phyloP scores from a whole-genome alignment of 192 early-diverging fungal genomes.

The Coemansia asiatica region DNA sequence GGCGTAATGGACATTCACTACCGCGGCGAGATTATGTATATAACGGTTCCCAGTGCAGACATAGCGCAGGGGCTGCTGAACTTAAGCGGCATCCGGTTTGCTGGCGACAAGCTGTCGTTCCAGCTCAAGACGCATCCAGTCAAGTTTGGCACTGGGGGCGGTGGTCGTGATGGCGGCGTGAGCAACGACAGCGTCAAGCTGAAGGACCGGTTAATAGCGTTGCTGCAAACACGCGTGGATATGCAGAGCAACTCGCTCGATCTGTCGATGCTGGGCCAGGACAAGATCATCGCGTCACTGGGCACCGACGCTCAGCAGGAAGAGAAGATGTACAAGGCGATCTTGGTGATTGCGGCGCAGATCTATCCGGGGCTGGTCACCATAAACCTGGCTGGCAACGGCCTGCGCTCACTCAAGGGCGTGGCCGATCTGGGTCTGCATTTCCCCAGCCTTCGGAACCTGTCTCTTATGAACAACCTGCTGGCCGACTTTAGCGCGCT shows the following conservation, averaged over 20 bases:
- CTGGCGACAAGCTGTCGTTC: conserved; percentile 40
- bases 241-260: conserved; percentile 43
- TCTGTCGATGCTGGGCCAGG: conserved; percentile 38
- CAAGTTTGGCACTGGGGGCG: conserved; percentile 27
- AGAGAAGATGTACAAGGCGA: conserved; percentile 47
- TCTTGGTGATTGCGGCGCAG: conserved; percentile 40
- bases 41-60: conserved; percentile 27
- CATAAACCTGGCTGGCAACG: conserved; percentile 44
- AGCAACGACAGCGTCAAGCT: conserved; percentile 29
- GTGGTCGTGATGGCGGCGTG: conserved; percentile 16
- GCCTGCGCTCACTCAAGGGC: conserved; percentile 35
- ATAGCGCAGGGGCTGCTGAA: conserved; percentile 44
- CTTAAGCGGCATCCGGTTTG: conserved; percentile 50
- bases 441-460: conserved; percentile 39
- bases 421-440: conserved; percentile 39
- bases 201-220: conserved; percentile 39
- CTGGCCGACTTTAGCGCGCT: conserved; percentile 39
- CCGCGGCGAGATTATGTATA: conserved; percentile 47
- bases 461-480: conserved; percentile 50
- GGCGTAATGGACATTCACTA: conserved; percentile 32
- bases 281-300: conserved; percentile 36
- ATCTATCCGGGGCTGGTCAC: conserved; percentile 37
- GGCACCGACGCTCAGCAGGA: conserved; percentile 42
- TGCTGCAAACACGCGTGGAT: conserved; percentile 44
- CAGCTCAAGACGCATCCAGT: conserved; percentile 45